Evolutionary conservation across 2,329 filamentous ascomycete genomes (phyloP), one percentile per base, ranked within the genome.

Genomic region (Rhynchosporium agropyri): DNA sequence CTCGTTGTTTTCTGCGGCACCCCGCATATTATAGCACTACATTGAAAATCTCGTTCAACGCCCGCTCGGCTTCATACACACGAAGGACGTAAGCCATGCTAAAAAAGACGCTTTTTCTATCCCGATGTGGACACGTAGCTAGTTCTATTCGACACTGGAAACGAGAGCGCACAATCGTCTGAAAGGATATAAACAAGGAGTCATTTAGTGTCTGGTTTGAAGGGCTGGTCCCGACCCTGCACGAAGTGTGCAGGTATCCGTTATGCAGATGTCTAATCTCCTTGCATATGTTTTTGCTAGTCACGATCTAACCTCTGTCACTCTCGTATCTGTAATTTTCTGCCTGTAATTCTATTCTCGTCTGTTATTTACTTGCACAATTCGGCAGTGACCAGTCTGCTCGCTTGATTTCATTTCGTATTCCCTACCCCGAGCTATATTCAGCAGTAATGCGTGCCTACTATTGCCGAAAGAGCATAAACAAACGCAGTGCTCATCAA

Each of bases 21-120:
- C 51, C 10, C 12, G 36, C 51, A 54, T 54, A 40, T 38, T 20
- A 13, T 20, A 28, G n/a, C 40, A 13, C 40, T 43, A 43, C 12
- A 43, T 12, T 42, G 33, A 28, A 29, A 20, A 54, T 42, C 36
- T 54, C 20, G 36, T 54, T 33, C 51, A 28, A 54, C 36, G 51
- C 36, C 28, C 13, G n/a, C 33, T 40, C 51, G 51, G 51, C 51
- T 42, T 28, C 20, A 33, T 42, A 26, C 51, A 54, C 36, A n/a
- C 26, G 51, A 54, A 42, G 51, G 51, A 54, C 40, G 36, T 9
- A 38, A 26, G 33, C 15, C n/a, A 53, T 53, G 50, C 50, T 53
- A 31, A 5, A 40, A 5, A 33, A 54, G n/a, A 54, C 51, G 31
- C 42, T 42, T 40, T 20, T 46, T 46, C 40, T 20, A 33, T 54